These are phyloP conservation scores for Udeniomyces megalosporus DNA, from an alignment of 768 basidiomycete genomes.

Conservation along the genomic window DNA sequence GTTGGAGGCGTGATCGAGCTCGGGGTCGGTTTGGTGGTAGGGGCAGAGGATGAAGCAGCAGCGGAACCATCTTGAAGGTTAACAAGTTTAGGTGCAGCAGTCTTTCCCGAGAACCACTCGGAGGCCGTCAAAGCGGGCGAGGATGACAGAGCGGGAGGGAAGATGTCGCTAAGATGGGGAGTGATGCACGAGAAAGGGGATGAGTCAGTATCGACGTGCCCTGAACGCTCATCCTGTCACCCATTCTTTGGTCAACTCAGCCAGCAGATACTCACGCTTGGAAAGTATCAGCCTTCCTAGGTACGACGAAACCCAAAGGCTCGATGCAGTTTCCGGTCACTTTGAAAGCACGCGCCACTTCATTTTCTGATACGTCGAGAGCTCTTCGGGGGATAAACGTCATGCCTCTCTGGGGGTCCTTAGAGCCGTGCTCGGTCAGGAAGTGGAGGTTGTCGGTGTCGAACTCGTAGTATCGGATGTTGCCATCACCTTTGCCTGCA, in stretches of 20 bases:
- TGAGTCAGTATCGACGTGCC: neutral
- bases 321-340: constrained; percentile 57
- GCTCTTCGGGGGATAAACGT: constrained; percentile 88
- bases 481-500: constrained; percentile 74
- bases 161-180: constrained; percentile 52
- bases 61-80: constrained; percentile 54
- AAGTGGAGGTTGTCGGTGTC: constrained; percentile 63
- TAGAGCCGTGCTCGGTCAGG: constrained; percentile 52
- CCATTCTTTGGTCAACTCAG: no score
- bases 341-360: constrained; percentile 91
- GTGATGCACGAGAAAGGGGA: neutral
- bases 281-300: constrained; percentile 45
- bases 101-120: constrained; percentile 76
- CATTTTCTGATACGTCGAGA: constrained; percentile 74
- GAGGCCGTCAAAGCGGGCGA: constrained; percentile 64
- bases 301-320: constrained; percentile 88
- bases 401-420: constrained; percentile 59
- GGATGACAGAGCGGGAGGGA: constrained; percentile 69
- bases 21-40: constrained; percentile 24
- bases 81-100: constrained; percentile 57
- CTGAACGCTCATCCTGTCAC: no score
- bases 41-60: constrained; percentile 25
- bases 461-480: constrained; percentile 91
- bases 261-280: constrained; percentile 32
- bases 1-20: constrained; percentile 14